Evolutionary conservation across 371 early-diverging fungal species (phyloP), one percentile per base, ranked within the genome.

Genomic region (Apophysomyces trapeziformis): DNA sequence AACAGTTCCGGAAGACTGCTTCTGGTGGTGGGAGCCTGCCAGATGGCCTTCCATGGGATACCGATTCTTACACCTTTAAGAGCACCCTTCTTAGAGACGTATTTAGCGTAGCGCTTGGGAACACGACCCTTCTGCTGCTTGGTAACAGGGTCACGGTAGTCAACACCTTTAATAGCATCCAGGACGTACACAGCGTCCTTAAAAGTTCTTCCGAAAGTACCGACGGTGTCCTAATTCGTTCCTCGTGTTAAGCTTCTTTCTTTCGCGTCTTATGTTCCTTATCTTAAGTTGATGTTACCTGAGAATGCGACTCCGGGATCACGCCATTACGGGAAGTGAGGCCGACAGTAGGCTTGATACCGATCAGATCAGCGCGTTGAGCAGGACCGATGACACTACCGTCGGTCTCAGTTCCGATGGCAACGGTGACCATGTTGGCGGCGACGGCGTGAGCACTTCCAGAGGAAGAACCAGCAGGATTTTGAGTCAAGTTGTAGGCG

Each of bases 371-470:
- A 50, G 60, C 63, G 3, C 57, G 41, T 8, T 65, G 39, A 18
- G 72, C 60, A 9, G 78, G 74, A 43, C 62, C 63, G 14, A 68
- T 67, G 54, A 78, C 68, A 38, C 72, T 72, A 13, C 75, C 70
- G 21, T 72, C 74, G 50, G 78, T 78, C 41, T 78, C 78, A 14
- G 74, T 68, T 16, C 77, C 77, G 46, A 74, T 47, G 14, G 69
- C 61, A 13, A 63, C 65, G 9, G 67, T 47, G 39, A 66, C 77
- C 43, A 77, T 61, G 44, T 64, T 69, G 32, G 71, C 69, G 21
- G 77, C 61, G 36, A 66, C 66, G 13, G 70, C 68, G 39, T 66
- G 70, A 7, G 70, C 73, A 37, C 70, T 69, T 11, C 76, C 76
- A 21, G 70, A 67, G 11, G 68, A 68, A 21, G 76, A 75, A 36